A percentile compares a stretch with the other conserved stretches of the same genome.
Conservation (phyloP, 768 basidiomycete species). For the Tylopilus plumbeoviolaceoides region DNA sequence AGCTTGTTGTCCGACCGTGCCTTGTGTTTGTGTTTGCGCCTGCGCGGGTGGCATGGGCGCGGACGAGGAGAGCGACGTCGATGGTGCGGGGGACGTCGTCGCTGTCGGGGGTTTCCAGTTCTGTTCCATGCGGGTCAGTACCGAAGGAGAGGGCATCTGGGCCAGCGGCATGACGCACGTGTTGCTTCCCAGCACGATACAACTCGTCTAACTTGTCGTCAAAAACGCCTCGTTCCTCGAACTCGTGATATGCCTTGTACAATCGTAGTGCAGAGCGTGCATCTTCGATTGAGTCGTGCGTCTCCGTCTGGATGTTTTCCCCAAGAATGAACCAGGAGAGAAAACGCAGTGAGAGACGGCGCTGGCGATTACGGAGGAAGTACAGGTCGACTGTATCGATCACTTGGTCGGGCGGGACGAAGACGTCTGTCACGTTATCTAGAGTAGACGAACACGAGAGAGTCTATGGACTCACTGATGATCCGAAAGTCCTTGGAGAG, state of each 20-base stretch:
- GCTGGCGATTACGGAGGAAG: slow-evolving; percentile 73
- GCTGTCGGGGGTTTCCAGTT: slow-evolving; percentile 57
- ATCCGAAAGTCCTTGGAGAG: slow-evolving; percentile 97
- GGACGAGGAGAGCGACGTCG: neutral
- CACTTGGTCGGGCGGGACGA: slow-evolving; percentile 92
- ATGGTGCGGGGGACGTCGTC: slow-evolving; percentile 1
- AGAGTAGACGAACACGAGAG: neutral
- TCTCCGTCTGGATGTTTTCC: slow-evolving; percentile 89
- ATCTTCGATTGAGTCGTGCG: slow-evolving; percentile 98
- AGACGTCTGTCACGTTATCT: slow-evolving; percentile 62
- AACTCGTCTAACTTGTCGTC: slow-evolving; percentile 86
- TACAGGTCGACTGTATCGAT: slow-evolving; percentile 98
- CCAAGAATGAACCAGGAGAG: slow-evolving; percentile 92
- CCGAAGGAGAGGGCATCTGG: too few species aligned
- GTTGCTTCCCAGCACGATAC: slow-evolving; percentile 72
- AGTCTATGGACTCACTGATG: slow-evolving; percentile 66
- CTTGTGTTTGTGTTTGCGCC: neutral
- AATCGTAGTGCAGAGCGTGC: slow-evolving; percentile 81
- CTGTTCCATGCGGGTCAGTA: slow-evolving; percentile 27
- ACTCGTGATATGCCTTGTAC: slow-evolving; percentile 75
- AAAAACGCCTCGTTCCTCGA: slow-evolving; percentile 73
- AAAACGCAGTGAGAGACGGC: slow-evolving; percentile 88
- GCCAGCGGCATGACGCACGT: slow-evolving; percentile 40
- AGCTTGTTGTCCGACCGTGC: neutral
- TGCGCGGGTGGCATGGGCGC: slow-evolving; percentile 4